Percentiles rank a stretch among this genome's conserved stretches.
Conservation (phyloP, 1,284 basidiomycete genomes). For the Cryptococcus sp. region DNA sequence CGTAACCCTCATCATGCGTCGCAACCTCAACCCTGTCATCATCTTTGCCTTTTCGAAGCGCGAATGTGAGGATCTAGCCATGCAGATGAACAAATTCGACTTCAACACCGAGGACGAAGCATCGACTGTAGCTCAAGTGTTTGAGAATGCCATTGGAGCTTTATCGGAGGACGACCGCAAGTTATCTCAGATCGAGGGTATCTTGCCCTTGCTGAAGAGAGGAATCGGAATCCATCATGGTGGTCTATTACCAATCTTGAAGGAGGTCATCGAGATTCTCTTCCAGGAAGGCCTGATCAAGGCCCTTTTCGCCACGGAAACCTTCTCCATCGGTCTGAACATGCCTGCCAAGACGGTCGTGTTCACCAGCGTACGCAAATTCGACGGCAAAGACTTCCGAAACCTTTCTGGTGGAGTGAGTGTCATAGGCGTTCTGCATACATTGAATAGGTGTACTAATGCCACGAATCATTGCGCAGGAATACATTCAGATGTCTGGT, state of each 20-base stretch:
- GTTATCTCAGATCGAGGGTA: conserved; percentile 91
- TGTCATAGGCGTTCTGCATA: conserved; percentile 4
- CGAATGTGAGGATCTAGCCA: conserved; percentile 91
- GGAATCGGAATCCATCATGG: conserved; percentile 99
- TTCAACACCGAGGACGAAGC: conserved; percentile 95
- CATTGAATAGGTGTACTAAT: no score
- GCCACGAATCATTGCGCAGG: conserved; percentile 61
- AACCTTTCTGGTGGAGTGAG: conserved; percentile 66
- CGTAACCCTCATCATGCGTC: conserved; percentile 97
- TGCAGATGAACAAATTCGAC: conserved; percentile 92
- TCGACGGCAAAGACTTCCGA: conserved; percentile 92
- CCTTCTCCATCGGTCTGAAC: conserved; percentile 98
- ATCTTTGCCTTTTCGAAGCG: conserved; percentile 98
- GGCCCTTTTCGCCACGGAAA: conserved; percentile 97
- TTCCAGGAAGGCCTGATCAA: conserved; percentile 99
- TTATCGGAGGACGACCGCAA: conserved; percentile 84
- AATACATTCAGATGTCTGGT: conserved; percentile 99
- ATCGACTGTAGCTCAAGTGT: conserved; percentile 82
- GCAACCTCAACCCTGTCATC: conserved; percentile 98
- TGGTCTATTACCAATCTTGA: conserved; percentile 93
- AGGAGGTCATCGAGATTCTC: conserved; percentile 98
- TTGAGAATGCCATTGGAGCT: conserved; percentile 91
- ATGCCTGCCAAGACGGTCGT: conserved; percentile 99
- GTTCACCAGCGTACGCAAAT: conserved; percentile 89
- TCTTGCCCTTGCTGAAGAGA: conserved; percentile 89